Evolutionary conservation across 2,329 filamentous ascomycete genomes (phyloP).

Genomic region (Monilinia laxa): DNA sequence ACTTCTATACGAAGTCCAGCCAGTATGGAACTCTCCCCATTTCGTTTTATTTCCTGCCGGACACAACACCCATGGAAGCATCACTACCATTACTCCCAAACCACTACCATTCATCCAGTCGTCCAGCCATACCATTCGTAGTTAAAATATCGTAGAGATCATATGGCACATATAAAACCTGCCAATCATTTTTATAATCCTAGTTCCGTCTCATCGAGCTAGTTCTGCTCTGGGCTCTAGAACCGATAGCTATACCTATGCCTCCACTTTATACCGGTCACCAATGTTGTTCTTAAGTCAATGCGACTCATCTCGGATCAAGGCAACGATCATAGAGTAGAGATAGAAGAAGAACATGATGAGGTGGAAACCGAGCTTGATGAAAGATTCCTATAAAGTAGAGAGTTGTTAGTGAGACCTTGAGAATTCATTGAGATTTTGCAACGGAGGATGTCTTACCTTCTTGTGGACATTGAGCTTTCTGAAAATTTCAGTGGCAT

Average conservation of each 20-base stretch:
- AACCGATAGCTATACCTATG: conserved; percentile 25
- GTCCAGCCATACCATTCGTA: conserved; percentile 21
- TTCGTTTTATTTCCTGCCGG: conserved; percentile 9
- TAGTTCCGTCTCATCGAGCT: conserved; percentile 9
- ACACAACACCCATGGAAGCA: conserved; percentile 24
- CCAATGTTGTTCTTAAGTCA: conserved; percentile 49
- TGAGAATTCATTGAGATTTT: not conserved
- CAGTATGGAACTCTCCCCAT: conserved; percentile 27
- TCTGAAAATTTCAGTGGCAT: conserved; percentile 98
- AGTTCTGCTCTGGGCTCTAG: conserved; percentile 4
- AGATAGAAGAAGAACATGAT: conserved; percentile 99
- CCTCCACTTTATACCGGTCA: conserved; percentile 31
- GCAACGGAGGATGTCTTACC: conserved; percentile 49
- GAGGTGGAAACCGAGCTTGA: conserved; percentile 97
- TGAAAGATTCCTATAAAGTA: conserved; percentile 80
- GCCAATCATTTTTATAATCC: conserved; percentile 18
- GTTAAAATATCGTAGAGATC: conserved; percentile 23
- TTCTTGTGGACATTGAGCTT: conserved; percentile 99
- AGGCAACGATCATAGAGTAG: conserved; percentile 62
- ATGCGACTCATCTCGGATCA: conserved; percentile 92
- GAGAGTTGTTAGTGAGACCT: conserved; percentile 17
- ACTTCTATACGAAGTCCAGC: conserved; percentile 27
- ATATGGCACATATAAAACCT: conserved; percentile 22
- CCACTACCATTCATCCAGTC: not conserved
- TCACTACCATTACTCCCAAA: conserved; percentile 15